Conservation (phyloP, 176 grass and related monocot genomes). For the Phyllostachys edulis region DNA sequence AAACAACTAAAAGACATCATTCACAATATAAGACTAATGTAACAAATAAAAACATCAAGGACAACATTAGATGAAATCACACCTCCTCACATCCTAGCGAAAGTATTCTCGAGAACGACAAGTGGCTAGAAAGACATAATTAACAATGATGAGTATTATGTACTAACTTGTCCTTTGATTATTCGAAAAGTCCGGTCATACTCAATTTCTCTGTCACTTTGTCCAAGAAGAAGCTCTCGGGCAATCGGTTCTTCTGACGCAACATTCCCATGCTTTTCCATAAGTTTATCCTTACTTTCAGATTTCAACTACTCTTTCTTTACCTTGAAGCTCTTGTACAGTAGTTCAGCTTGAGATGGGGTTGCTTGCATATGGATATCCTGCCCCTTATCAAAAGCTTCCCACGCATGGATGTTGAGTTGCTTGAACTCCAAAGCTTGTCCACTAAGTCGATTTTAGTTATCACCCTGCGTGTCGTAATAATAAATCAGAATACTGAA, state of each 20-base stretch:
- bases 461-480: constrained; percentile 75
- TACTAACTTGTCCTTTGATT: constrained; percentile 82
- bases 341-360: constrained; percentile 90
- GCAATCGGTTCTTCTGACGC: constrained; percentile 80
- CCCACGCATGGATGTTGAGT: constrained; percentile 81
- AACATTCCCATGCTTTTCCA: constrained; percentile 92
- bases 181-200: constrained; percentile 87
- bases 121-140: background rate
- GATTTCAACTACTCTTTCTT: constrained; percentile 86
- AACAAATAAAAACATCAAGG: background rate
- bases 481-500: constrained; percentile 15
- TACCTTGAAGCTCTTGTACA: constrained; percentile 74
- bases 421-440: constrained; percentile 96
- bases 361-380: constrained; percentile 98
- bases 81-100: background rate
- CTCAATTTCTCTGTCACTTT: constrained; percentile 89
- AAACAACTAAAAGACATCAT: background rate
- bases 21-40: background rate
- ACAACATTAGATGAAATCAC: constrained; percentile 1
- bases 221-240: constrained; percentile 90
- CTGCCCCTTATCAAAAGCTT: constrained; percentile 95
- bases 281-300: constrained; percentile 83
- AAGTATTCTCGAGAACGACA: background rate
- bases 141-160: background rate
- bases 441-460: constrained; percentile 86